Conservation (phyloP, 2,329 filamentous ascomycete genomes). For the Fusarium illudens region DNA sequence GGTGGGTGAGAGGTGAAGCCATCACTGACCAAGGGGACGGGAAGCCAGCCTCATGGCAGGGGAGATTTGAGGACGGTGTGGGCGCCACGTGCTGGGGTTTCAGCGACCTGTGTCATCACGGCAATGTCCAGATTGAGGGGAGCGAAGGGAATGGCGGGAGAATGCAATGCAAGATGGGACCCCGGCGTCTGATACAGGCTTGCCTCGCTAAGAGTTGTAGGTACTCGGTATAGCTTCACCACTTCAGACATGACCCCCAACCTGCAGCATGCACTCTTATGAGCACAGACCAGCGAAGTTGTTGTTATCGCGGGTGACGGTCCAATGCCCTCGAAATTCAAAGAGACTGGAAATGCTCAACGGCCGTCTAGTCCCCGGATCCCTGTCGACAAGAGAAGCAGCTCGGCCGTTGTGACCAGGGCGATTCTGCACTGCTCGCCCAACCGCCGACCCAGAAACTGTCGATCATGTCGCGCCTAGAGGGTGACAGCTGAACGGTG, state of each 20-base stretch:
- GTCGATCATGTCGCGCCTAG: conserved; percentile 24
- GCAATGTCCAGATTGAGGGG: not conserved
- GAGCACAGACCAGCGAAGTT: conserved; percentile 4
- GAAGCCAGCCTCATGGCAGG: not conserved
- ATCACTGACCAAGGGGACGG: no score
- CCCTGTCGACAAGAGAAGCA: conserved; percentile 17
- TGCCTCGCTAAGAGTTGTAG: not conserved
- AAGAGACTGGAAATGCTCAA: conserved; percentile 12
- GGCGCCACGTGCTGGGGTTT: conserved; percentile 16
- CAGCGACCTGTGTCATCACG: not conserved
- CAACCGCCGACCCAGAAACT: not conserved
- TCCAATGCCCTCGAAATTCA: not conserved
- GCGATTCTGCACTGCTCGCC: not conserved
- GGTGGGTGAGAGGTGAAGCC: not conserved
- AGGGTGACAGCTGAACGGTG: conserved; percentile 5
- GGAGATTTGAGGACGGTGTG: not conserved
- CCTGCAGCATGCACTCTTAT: not conserved
- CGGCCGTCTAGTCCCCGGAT: conserved; percentile 11
- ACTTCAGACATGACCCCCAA: not conserved
- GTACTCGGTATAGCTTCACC: not conserved
- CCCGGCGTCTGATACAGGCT: not conserved
- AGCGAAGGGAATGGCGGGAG: not conserved
- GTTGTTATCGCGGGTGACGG: conserved; percentile 11
- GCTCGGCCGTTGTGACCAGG: conserved; percentile 1
- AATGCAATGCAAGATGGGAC: not conserved